Conservation (phyloP, 768 basidiomycete genomes). For the Agaricus blazei region DNA sequence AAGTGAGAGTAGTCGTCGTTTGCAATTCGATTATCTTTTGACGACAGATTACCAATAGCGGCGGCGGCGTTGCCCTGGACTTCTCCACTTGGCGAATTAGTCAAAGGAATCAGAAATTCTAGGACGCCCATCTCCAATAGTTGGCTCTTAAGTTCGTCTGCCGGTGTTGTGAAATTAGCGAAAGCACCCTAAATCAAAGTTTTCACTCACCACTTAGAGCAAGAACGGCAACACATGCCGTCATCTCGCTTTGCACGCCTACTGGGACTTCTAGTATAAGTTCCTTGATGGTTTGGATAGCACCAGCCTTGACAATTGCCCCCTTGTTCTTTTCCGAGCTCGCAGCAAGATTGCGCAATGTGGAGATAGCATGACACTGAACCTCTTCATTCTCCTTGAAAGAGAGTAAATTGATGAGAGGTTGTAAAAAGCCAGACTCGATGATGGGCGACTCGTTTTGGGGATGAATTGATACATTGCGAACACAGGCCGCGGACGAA, state of each 20-base stretch:
- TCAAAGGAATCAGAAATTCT: slow-evolving; percentile 94
- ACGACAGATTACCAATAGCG: slow-evolving; percentile 94
- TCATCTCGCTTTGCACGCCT: slow-evolving; percentile 99
- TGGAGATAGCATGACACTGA: slow-evolving; percentile 98
- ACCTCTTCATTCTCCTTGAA: slow-evolving; percentile 99
- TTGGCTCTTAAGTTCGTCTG: slow-evolving; percentile 96
- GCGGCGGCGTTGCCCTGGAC: slow-evolving; percentile 99
- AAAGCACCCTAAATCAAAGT: neutral
- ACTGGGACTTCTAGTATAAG: slow-evolving; percentile 92
- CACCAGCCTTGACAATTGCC: slow-evolving; percentile 96
- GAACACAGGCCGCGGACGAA: slow-evolving; percentile 96
- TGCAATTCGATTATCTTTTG: slow-evolving; percentile 62
- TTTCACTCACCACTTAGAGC: slow-evolving; percentile 82
- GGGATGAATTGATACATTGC: slow-evolving; percentile 98
- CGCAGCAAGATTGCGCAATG: slow-evolving; percentile 92
- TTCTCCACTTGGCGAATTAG: slow-evolving; percentile 93
- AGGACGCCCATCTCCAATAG: slow-evolving; percentile 97
- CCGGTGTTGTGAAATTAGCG: neutral
- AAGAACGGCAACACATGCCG: slow-evolving; percentile 94
- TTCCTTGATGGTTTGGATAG: slow-evolving; percentile 95
- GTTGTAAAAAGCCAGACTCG: slow-evolving; percentile 94
- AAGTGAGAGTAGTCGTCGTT: slow-evolving; percentile 91
- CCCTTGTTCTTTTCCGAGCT: slow-evolving; percentile 98
- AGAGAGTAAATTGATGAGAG: slow-evolving; percentile 90
- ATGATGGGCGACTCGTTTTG: slow-evolving; percentile 99